Conservation (phyloP, 2,329 filamentous ascomycete species). For the Teratosphaeria viscida region DNA sequence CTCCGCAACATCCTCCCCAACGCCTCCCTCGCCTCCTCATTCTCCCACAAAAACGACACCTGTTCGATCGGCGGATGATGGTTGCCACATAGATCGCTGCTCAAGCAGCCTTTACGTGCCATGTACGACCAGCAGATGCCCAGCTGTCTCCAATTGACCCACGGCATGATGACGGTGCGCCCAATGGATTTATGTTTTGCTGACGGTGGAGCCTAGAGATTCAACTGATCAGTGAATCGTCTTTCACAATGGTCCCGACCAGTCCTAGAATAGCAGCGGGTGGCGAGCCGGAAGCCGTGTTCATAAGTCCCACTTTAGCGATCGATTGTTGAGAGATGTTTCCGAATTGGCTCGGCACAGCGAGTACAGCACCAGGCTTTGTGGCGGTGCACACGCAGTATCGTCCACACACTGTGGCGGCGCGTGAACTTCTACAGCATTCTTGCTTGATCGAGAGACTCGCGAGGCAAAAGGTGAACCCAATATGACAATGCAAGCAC, state of each 20-base stretch:
- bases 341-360: not conserved
- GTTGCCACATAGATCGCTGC: constrained; percentile 7
- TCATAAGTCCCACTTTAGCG: too few species aligned
- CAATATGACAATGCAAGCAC: too few species aligned
- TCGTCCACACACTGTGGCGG: not conserved
- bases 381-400: not conserved
- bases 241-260: too few species aligned
- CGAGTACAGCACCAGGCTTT: not conserved
- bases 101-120: constrained; percentile 8
- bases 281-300: too few species aligned
- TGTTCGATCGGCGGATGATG: constrained; percentile 10
- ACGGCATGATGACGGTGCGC: constrained; percentile 8
- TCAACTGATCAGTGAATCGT: too few species aligned
- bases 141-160: constrained; percentile 13
- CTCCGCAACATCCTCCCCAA: not conserved
- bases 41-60: constrained; percentile 10
- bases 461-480: not conserved
- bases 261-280: too few species aligned
- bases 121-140: constrained; percentile 16
- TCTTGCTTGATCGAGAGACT: not conserved
- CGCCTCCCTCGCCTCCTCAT: constrained; percentile 1
- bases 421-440: not conserved
- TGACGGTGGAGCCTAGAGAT: too few species aligned
- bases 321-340: not conserved
- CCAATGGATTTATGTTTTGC: too few species aligned